These are phyloP conservation scores for Chrysophaeum taylorii DNA, from an alignment of 352 stramenopile species.

Conservation along the genomic window DNA sequence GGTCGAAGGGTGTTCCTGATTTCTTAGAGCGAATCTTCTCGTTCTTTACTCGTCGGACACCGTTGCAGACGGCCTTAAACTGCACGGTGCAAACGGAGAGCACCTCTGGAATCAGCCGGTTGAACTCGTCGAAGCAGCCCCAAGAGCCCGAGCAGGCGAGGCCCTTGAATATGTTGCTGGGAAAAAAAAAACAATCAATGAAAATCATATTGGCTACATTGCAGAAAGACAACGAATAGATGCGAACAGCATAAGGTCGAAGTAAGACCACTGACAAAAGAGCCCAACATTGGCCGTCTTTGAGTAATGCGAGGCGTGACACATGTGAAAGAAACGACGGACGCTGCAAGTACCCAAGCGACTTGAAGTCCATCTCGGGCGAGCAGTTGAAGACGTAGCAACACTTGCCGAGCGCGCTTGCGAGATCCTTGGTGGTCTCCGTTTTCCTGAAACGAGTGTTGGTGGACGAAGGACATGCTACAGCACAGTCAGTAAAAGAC, in stretches of 20 bases:
- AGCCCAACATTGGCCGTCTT: too few species aligned
- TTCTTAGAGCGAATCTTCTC: slow-evolving; percentile 56
- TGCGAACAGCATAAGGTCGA: too few species aligned
- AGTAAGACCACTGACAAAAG: too few species aligned
- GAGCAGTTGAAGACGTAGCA: slow-evolving; percentile 92
- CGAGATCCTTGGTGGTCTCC: slow-evolving; percentile 73
- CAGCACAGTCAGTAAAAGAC: too few species aligned
- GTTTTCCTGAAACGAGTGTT: slow-evolving; percentile 76
- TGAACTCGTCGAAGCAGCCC: slow-evolving; percentile 92
- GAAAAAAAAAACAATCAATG: too few species aligned
- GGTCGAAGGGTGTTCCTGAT: background rate
- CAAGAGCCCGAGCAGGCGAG: slow-evolving; percentile 86
- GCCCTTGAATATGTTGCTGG: slow-evolving; percentile 74
- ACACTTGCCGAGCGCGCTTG: slow-evolving; percentile 79
- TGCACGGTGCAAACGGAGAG: slow-evolving; percentile 88
- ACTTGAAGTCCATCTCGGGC: slow-evolving; percentile 83
- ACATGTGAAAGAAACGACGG: too few species aligned
- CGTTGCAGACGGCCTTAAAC: slow-evolving; percentile 41
- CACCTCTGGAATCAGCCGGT: slow-evolving; percentile 88
- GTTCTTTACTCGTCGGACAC: slow-evolving; percentile 16
- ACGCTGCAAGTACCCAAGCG: too few species aligned
- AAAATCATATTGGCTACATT: too few species aligned
- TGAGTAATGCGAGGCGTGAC: too few species aligned
- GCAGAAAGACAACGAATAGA: too few species aligned
- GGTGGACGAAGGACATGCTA: too few species aligned